phyloP scores from a whole-genome alignment of 2,329 filamentous ascomycete genomes.

The Teratosphaeria nubilosa region DNA sequence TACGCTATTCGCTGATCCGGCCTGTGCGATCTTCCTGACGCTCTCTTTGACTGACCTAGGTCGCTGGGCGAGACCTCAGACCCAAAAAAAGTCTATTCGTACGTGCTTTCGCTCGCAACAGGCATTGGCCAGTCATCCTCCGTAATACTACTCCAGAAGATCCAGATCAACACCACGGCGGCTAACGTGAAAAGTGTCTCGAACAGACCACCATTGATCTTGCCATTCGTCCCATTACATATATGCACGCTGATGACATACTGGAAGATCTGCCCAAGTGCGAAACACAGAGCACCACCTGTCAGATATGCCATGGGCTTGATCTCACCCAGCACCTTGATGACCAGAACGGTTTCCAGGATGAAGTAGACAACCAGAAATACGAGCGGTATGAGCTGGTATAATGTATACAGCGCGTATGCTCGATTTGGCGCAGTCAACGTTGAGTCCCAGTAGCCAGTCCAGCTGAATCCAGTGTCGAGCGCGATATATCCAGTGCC shows the following conservation, averaged over 20 bases:
- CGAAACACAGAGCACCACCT: constrained; percentile 69
- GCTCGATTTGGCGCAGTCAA: constrained; percentile 48
- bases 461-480: constrained; percentile 83
- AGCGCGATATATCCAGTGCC: constrained; percentile 93
- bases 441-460: constrained; percentile 57
- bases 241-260: constrained; percentile 88
- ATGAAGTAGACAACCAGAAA: constrained; percentile 83
- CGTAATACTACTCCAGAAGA: constrained; percentile 98
- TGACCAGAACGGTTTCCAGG: constrained; percentile 72
- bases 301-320: constrained; percentile 86
- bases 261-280: constrained; percentile 89
- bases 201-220: constrained; percentile 88
- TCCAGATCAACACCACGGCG: constrained; percentile 73
- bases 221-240: constrained; percentile 70
- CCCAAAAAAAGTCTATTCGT: constrained; percentile 1
- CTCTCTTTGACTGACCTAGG: neutral
- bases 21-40: neutral
- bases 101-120: constrained; percentile 25
- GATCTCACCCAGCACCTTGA: constrained; percentile 75
- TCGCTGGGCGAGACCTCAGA: no score
- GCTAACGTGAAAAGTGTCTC: constrained; percentile 85
- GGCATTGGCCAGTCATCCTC: constrained; percentile 90
- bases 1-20: neutral
- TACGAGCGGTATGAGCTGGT: constrained; percentile 78
- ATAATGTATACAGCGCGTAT: constrained; percentile 86